Evolutionary conservation across 306 rosid genomes (phyloP).

Genomic region (Rosa multiflora): DNA sequence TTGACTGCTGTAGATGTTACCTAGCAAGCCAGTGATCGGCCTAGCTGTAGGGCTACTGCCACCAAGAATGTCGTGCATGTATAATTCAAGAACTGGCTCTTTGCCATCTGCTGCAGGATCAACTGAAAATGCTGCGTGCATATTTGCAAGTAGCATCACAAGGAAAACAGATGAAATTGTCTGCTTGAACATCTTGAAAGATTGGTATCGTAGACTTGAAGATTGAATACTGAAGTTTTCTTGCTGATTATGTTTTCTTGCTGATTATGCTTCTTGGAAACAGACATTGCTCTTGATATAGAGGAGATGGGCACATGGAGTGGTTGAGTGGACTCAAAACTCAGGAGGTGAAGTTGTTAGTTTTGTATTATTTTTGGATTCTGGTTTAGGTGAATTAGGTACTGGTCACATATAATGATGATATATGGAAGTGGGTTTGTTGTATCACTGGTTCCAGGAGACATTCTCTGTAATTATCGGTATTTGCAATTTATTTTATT

Average conservation of each 20-base stretch:
- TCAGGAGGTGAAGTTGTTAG: constrained; percentile 36
- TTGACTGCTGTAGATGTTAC: constrained; percentile 83
- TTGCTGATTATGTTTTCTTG: constrained; percentile 4
- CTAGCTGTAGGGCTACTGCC: constrained; percentile 87
- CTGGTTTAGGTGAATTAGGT: constrained; percentile 14
- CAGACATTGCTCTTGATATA: constrained; percentile 12
- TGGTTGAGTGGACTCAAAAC: constrained; percentile 21
- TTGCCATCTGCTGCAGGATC: constrained; percentile 46
- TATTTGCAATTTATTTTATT: background rate
- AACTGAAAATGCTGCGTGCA: constrained; percentile 35
- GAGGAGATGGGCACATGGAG: constrained; percentile 26
- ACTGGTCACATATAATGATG: background rate
- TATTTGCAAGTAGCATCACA: constrained; percentile 30
- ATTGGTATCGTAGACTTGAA: background rate
- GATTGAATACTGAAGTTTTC: background rate
- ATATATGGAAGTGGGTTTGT: constrained; percentile 22
- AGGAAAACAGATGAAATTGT: constrained; percentile 31
- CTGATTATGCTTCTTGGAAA: background rate
- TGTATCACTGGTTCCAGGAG: constrained; percentile 7
- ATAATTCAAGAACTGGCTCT: constrained; percentile 68
- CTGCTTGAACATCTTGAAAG: constrained; percentile 35
- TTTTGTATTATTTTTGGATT: background rate
- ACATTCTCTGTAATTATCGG: background rate
- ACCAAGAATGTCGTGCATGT: constrained; percentile 89
- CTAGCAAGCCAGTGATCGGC: constrained; percentile 80